Base-by-base conservation (phyloP, 148 eudicot genomes). In the Rhododendron griersonianum region DNA sequence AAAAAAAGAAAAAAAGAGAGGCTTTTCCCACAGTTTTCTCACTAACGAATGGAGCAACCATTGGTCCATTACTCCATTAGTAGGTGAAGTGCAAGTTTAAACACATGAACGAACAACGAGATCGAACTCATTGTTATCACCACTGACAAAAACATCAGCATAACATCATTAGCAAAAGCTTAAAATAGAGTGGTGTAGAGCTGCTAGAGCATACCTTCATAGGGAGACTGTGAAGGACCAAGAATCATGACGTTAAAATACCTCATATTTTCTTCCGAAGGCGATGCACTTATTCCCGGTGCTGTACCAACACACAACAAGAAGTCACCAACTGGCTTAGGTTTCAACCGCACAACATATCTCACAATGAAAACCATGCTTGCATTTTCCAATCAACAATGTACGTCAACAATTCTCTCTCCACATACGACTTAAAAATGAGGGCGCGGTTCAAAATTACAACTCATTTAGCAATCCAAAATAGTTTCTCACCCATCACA, bases 231-330 rank as follows among this genome's bases (percentile, higher is more conserved):
- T 18, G 97, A 88, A 82, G 99, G 99, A 50, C 99, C 99, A 83
- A 96, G 99, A 87, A 96, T 93, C 99, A 96, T 96, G 63, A 96
- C 99, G 86, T 95, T 96, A 55, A 96, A 96, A 87, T 96, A 95
- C n/a, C 98, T 94, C 98, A 95, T 95, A 86, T 96, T 96, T 4
- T 96, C 98, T 82, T 96, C 99, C 11, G 98, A 96, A 23, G 99
- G 99, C 7, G 99, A 96, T 18, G 98, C 99, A 94, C 98, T 96
- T 86, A 96, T 96, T 75, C 99, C 99, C 0, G 99, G 99, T 45
- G 98, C 99, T 96, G 92, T 28, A 69, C 37, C 75, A 69, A 69
- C 80, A 92, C 23, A 71, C 84, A 41, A 85, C 50, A 76, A 81
- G 61, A 79, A 82, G 74, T 88, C 57, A 85, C 35, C 77, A 81